Evolutionary conservation across 257 asterid genomes (phyloP).

Genomic region (Salvia hispanica): DNA sequence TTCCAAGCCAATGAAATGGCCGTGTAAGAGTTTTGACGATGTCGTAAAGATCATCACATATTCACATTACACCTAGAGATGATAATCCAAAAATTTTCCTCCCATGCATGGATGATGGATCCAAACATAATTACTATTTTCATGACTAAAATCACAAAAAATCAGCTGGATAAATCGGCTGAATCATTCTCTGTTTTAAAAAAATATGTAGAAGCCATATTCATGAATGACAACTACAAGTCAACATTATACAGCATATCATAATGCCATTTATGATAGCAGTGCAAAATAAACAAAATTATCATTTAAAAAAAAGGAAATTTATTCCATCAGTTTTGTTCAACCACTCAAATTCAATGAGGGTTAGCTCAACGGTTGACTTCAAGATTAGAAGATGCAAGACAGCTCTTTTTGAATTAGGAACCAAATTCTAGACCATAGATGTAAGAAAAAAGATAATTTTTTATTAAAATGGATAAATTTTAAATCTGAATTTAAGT

Average conservation of each 20-base stretch:
- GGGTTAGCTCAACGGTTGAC: constrained; percentile 37
- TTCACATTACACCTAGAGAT: not conserved
- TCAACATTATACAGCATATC: constrained; percentile 31
- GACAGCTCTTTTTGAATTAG: constrained; percentile 25
- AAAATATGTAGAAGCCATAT: not conserved
- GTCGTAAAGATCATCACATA: not conserved
- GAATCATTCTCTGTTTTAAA: not conserved
- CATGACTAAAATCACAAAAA: not conserved
- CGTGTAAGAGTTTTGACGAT: not conserved
- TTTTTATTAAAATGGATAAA: not conserved
- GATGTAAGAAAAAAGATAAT: constrained; percentile 8
- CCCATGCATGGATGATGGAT: not conserved
- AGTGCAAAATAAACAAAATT: not conserved
- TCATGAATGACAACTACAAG: constrained; percentile 20
- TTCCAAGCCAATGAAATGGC: constrained; percentile 25
- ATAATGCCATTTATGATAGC: not conserved
- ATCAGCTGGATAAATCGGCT: not conserved
- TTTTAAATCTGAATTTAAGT: not conserved
- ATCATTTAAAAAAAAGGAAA: not conserved
- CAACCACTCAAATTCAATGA: constrained; percentile 42
- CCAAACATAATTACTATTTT: no score
- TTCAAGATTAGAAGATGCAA: constrained; percentile 13
- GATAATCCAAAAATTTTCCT: constrained; percentile 1
- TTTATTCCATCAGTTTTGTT: constrained; percentile 29
- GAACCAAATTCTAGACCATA: constrained; percentile 7